Evolutionary conservation across 2,329 filamentous ascomycete genomes (phyloP).

Genomic region (Fusarium sublunatum): DNA sequence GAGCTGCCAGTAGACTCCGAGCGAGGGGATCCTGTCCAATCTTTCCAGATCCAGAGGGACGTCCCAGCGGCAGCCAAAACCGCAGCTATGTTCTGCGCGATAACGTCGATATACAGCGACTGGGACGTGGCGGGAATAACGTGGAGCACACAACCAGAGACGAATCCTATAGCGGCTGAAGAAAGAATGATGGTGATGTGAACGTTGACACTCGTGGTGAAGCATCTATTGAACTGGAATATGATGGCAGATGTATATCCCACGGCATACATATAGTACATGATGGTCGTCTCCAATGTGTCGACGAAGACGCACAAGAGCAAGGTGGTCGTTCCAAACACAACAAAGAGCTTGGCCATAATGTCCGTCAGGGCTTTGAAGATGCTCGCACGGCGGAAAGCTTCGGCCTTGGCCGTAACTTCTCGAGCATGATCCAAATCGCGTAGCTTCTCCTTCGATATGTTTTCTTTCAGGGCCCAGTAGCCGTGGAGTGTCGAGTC

Average conservation of each 20-base stretch:
- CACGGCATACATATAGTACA: constrained; percentile 25
- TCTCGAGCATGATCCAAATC: constrained; percentile 18
- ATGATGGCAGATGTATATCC: constrained; percentile 22
- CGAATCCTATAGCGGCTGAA: constrained; percentile 25
- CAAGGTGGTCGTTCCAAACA: constrained; percentile 21
- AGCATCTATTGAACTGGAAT: constrained; percentile 35
- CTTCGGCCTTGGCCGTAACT: constrained; percentile 14
- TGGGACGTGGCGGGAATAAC: constrained; percentile 15
- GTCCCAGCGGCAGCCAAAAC: constrained; percentile 20
- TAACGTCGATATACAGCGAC: constrained; percentile 22
- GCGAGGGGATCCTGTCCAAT: background rate
- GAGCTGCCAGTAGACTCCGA: no score
- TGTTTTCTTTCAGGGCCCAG: constrained; percentile 24
- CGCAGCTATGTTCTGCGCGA: constrained; percentile 21
- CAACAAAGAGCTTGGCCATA: constrained; percentile 18
- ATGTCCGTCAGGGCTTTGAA: constrained; percentile 20
- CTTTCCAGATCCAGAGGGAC: constrained; percentile 26
- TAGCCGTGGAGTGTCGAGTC: constrained; percentile 33
- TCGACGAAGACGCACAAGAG: constrained; percentile 25
- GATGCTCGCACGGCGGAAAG: constrained; percentile 20
- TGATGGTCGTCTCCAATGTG: constrained; percentile 8
- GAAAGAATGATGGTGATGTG: constrained; percentile 25
- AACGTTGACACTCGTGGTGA: constrained; percentile 21
- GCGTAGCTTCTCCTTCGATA: constrained; percentile 23
- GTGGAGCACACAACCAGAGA: constrained; percentile 23